Base-by-base conservation (phyloP, 495 filamentous ascomycete genomes). In the Haplographium delicatum region DNA sequence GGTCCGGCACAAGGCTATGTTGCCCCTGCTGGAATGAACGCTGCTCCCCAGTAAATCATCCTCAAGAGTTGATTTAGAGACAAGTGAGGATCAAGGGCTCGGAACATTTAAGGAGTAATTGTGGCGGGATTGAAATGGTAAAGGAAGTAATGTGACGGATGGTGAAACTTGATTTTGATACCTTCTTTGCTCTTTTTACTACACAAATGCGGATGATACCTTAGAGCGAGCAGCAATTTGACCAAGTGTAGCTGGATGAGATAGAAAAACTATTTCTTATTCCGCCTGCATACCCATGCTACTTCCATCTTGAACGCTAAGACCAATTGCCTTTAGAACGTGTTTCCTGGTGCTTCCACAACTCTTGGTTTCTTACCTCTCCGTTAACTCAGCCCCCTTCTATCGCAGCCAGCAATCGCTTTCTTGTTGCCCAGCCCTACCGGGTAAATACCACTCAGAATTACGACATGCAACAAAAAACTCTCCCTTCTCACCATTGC, bases 11-110 rank as follows among this genome's bases (percentile, higher is more conserved):
- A 19, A 16, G 47, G 47, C 11, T 55, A 55, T 24, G 35, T 48
- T 39, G 52, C 52, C 10, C 44, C 45, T 37, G 15, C 16, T 13
- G 28, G 24, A 22, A 58, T 53, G 55, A 39, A 38, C 23, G 54
- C 44, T 40, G 43, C 15, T 13, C 44, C 25, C 26, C 52, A 55
- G 39, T 34, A 51, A 25, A 11, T 13, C 28, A n/a, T n/a, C 28
- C 28, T 31, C 28, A 35, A n/a, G 5, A 19, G 15, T 18, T 19
- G 35, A 39, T 2, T 39, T 20, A n/a, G n/a, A n/a, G n/a, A n/a
- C n/a, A n/a, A n/a, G n/a, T n/a, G n/a, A n/a, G n/a, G n/a, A n/a
- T n/a, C n/a, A n/a, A n/a, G n/a, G n/a, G n/a, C n/a, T n/a, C n/a
- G n/a, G n/a, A n/a, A n/a, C n/a, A n/a, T n/a, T n/a, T n/a, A n/a